Conservation (phyloP, 257 asterid genomes). For the Orobanche coerulescens region DNA sequence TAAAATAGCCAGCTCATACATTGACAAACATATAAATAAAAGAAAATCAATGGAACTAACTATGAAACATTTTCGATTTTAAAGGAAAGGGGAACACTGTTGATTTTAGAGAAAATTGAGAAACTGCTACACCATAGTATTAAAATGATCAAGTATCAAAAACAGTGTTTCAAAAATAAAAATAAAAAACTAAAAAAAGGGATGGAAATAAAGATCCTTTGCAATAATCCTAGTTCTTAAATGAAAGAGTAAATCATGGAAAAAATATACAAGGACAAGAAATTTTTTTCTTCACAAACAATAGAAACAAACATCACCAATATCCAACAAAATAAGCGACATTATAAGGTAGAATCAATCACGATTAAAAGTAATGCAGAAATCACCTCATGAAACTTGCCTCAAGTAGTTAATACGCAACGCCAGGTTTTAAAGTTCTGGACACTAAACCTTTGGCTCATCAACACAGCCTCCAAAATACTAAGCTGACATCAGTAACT, state of each 20-base stretch:
- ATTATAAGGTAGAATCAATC: background rate
- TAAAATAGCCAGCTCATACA: background rate
- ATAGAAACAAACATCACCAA: constrained; percentile 9
- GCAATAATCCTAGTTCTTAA: background rate
- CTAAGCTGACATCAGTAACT: background rate
- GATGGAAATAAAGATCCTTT: background rate
- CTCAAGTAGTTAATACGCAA: constrained; percentile 6
- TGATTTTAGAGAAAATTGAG: background rate
- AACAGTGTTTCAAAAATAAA: background rate
- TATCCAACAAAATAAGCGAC: background rate
- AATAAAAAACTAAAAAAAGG: background rate
- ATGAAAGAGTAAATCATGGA: background rate
- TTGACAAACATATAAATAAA: background rate
- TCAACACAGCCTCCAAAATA: background rate
- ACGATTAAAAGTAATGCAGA: background rate
- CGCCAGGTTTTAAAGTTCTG: background rate
- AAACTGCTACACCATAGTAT: constrained; percentile 1
- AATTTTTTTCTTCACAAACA: background rate
- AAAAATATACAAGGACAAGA: background rate
- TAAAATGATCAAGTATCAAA: background rate
- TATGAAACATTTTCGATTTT: background rate
- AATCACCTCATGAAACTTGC: constrained; percentile 1
- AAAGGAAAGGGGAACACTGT: background rate
- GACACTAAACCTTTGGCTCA: constrained; percentile 5
- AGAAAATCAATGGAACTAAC: background rate